phyloP scores from a whole-genome alignment of 768 basidiomycete genomes.

The Tephrocybe sp. region DNA sequence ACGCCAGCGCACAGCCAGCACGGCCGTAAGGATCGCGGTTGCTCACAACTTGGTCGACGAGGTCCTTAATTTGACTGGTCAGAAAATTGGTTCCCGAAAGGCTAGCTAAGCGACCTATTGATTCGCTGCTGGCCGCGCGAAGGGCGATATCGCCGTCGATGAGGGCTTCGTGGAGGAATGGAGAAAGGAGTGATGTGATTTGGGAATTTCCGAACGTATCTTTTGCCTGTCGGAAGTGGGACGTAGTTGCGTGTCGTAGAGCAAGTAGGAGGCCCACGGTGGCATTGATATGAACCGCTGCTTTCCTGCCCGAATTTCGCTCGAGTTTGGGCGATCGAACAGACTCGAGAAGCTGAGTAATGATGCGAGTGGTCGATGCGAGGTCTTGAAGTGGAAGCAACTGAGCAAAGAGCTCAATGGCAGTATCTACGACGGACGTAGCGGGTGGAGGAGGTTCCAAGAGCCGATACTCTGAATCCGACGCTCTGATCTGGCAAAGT shows the following conservation, averaged over 20 bases:
- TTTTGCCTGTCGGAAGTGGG: slow-evolving; percentile 53
- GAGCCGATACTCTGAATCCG: slow-evolving; percentile 41
- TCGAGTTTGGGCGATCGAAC: slow-evolving; percentile 78
- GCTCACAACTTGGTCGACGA: slow-evolving; percentile 91
- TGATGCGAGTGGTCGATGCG: slow-evolving; percentile 47
- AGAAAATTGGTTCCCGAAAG: slow-evolving; percentile 83
- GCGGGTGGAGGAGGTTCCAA: slow-evolving; percentile 71
- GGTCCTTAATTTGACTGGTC: slow-evolving; percentile 80
- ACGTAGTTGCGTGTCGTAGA: slow-evolving; percentile 53
- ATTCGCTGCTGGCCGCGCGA: slow-evolving; percentile 79
- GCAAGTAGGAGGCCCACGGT: slow-evolving; percentile 71
- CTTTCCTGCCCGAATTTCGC: slow-evolving; percentile 80
- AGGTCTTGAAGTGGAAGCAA: slow-evolving; percentile 79
- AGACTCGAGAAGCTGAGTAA: slow-evolving; percentile 60
- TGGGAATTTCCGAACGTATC: slow-evolving; percentile 67
- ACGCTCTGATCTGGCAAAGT: slow-evolving; percentile 52
- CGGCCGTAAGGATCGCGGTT: slow-evolving; percentile 91
- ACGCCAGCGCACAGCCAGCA: slow-evolving; percentile 90
- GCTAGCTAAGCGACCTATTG: slow-evolving; percentile 82
- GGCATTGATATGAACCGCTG: slow-evolving; percentile 81
- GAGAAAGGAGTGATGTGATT: slow-evolving; percentile 57
- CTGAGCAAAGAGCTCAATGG: slow-evolving; percentile 81
- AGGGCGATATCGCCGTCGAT: slow-evolving; percentile 77
- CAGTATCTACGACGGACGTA: slow-evolving; percentile 83
- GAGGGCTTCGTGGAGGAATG: slow-evolving; percentile 82